Evolutionary conservation across 164 flowering plant genomes (phyloP).

Genomic region (Cinnamomum micranthum): DNA sequence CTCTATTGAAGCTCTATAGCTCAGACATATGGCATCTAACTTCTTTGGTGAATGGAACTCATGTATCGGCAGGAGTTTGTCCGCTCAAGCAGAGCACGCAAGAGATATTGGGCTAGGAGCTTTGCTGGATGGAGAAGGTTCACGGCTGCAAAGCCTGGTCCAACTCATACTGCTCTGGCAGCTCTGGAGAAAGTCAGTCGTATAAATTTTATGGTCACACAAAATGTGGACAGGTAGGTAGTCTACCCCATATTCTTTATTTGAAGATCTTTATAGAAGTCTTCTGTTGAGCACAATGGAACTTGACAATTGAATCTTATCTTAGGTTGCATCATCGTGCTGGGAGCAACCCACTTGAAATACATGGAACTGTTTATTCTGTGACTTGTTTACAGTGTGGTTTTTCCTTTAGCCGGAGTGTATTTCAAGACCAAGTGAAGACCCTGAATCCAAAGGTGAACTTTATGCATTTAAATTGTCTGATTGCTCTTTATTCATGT

Average conservation of each 20-base stretch:
- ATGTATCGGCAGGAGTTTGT: constrained; percentile 54
- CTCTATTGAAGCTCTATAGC: background rate
- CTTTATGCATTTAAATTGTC: background rate
- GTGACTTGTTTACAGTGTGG: constrained; percentile 82
- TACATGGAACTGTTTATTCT: constrained; percentile 92
- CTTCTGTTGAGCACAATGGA: background rate
- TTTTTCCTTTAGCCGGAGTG: constrained; percentile 51
- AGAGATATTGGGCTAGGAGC: constrained; percentile 98
- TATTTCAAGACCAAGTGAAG: constrained; percentile 80
- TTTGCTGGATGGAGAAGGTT: constrained; percentile 97
- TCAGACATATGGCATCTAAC: background rate
- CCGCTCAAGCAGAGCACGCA: constrained; percentile 78
- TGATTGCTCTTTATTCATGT: background rate
- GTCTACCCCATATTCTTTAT: background rate
- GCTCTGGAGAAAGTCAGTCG: constrained; percentile 75
- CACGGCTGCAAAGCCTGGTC: constrained; percentile 68
- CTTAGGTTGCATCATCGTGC: constrained; percentile 95
- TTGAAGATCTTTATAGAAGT: constrained; percentile 3
- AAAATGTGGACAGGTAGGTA: constrained; percentile 88
- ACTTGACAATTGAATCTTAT: constrained; percentile 7
- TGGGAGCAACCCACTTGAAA: constrained; percentile 86
- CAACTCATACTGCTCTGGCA: constrained; percentile 80
- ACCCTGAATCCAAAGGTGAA: constrained; percentile 88
- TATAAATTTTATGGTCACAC: constrained; percentile 78
- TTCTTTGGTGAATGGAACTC: background rate